Evolutionary conservation across 1,139 yeast genomes (phyloP).

Genomic region (Diutina ranongensis): DNA sequence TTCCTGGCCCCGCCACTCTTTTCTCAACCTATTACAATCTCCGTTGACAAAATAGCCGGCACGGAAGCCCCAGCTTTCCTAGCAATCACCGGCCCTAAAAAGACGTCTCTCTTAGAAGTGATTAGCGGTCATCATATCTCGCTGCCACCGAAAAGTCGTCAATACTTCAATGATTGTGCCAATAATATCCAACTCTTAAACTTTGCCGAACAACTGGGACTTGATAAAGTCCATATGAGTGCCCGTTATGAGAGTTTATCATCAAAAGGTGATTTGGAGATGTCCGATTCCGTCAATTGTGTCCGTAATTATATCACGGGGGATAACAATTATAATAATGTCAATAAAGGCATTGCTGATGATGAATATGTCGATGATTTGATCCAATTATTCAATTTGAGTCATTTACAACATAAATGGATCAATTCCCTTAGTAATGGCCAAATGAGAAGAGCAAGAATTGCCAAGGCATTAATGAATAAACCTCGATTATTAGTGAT

Average conservation of each 20-base stretch:
- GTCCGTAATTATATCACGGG: conserved; percentile 45
- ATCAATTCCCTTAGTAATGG: conserved; percentile 86
- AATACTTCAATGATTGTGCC: conserved; percentile 33
- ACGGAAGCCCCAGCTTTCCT: conserved; percentile 17
- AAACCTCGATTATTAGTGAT: conserved; percentile 58
- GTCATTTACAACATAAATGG: conserved; percentile 57
- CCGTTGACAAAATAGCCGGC: conserved; percentile 15
- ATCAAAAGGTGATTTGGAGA: conserved; percentile 42
- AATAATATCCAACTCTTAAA: conserved; percentile 36
- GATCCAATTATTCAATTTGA: conserved; percentile 41
- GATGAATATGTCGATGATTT: conserved; percentile 26
- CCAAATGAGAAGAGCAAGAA: conserved; percentile 79
- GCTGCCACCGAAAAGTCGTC: conserved; percentile 41
- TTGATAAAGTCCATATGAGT: conserved; percentile 67
- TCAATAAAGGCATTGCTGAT: conserved; percentile 11
- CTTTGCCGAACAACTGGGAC: conserved; percentile 44
- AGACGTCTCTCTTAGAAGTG: conserved; percentile 22
- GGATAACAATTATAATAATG: conserved; percentile 35
- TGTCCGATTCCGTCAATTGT: conserved; percentile 68
- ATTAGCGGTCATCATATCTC: conserved; percentile 31
- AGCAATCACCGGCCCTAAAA: conserved; percentile 26
- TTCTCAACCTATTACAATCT: conserved; percentile 15
- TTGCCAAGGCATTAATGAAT: conserved; percentile 61
- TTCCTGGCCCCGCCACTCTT: conserved; percentile 12
- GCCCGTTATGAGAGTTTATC: conserved; percentile 78